Evolutionary conservation across 495 filamentous ascomycete species (phyloP), one percentile per base, ranked within the genome.

Genomic region (Aspergillus sclerotioniger): DNA sequence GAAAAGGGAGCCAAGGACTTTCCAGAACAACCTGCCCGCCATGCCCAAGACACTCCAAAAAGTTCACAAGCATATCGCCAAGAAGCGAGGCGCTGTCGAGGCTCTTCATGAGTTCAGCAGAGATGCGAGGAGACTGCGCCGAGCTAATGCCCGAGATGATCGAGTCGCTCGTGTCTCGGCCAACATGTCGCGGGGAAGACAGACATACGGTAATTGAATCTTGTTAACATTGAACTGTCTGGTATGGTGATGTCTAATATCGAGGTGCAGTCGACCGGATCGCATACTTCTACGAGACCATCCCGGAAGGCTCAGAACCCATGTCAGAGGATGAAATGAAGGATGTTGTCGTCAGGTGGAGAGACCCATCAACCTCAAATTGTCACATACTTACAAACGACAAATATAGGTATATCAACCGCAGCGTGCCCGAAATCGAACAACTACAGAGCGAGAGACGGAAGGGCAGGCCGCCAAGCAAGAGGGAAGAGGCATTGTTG

Each of bases 81-180:
- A 92, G 76, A 89, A 89, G 73, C 82, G 83, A 50, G 84, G 82
- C 15, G 78, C 78, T 15, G 77, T 87, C 50, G 82, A 83, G 20
- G 79, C 85, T 13, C 78, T 97, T 13, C 91, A 97, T 67, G 86
- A 90, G 65, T 89, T 90, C 69, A 94, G 90, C 65, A 80, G 91
- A 58, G 89, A 95, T 72, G 85, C 85, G 8, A 84, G 85, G 62
- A 82, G 86, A 45, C 72, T 97, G 55, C 88, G 90, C 65, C 79
- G 84, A 32, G 92, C 91, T 15, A 80, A 80, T 56, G 79, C 83
- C 43, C 80, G 92, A 67, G 88, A 92, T 61, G 89, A 92, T 60
- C 90, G 87, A 67, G 73, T 96, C 15, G 82, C 82, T 61, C 84
- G 83, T 69, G 72, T 91, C 53, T 79, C 82, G 28, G 68, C 80